Evolutionary conservation across 805 yeast genomes (phyloP).

Genomic region (Candida railenensis): DNA sequence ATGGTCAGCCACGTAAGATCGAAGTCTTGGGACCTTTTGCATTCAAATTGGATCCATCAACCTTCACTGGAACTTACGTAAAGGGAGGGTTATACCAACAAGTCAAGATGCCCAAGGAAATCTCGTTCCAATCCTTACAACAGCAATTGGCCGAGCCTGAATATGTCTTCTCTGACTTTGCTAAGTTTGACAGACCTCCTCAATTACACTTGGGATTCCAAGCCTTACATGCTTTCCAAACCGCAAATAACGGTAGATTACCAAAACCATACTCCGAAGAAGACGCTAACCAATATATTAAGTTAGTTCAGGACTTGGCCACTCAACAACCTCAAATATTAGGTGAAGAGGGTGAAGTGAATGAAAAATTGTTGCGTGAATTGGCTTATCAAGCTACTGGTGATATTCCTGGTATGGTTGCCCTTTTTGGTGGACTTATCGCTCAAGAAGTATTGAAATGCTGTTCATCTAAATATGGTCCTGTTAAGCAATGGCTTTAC

Average conservation of each 20-base stretch:
- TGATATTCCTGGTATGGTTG: constrained; percentile 85
- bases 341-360: constrained; percentile 51
- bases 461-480: constrained; percentile 92
- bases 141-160: constrained; percentile 78
- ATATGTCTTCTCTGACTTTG: constrained; percentile 78
- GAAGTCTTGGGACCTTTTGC: constrained; percentile 95
- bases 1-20: constrained; percentile 70
- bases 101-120: constrained; percentile 75
- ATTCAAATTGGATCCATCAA: constrained; percentile 63
- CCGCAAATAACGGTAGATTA: constrained; percentile 57
- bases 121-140: constrained; percentile 61
- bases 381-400: constrained; percentile 86
- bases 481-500: constrained; percentile 87
- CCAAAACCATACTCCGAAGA: constrained; percentile 77
- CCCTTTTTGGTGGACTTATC: constrained; percentile 88
- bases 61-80: constrained; percentile 50
- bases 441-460: constrained; percentile 98
- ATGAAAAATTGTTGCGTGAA: constrained; percentile 66
- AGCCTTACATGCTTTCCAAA: constrained; percentile 76
- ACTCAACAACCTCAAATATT: constrained; percentile 56
- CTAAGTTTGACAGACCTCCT: constrained; percentile 89
- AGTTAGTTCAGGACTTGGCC: constrained; percentile 59
- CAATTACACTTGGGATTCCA: constrained; percentile 91
- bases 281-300: constrained; percentile 69
- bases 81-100: constrained; percentile 91